These are phyloP conservation scores for Sporothrix pseudoabietina DNA, from an alignment of 2,329 filamentous ascomycete genomes.

Conservation along the genomic window DNA sequence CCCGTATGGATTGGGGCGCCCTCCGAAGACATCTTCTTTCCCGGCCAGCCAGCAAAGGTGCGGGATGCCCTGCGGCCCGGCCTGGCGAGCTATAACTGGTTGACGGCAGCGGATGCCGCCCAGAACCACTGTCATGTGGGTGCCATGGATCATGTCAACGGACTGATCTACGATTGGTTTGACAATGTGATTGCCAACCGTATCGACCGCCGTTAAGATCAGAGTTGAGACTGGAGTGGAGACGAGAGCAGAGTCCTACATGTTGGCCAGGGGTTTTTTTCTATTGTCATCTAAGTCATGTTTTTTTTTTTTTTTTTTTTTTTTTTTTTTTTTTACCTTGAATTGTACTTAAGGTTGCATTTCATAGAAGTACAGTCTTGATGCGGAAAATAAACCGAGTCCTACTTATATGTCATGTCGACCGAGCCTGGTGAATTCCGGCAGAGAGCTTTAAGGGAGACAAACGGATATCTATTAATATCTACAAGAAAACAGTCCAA, in stretches of 20 bases:
- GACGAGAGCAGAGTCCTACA: background rate
- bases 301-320: background rate
- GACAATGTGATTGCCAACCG: slow-evolving; percentile 16
- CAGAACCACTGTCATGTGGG: slow-evolving; percentile 38
- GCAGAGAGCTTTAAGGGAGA: too few species aligned
- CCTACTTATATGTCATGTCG: background rate
- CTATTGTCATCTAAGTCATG: background rate
- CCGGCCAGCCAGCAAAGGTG: slow-evolving; percentile 33
- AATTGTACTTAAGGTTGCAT: too few species aligned
- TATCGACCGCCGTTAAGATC: background rate
- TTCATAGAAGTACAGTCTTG: too few species aligned
- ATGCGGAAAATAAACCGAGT: background rate
- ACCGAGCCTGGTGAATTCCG: background rate
- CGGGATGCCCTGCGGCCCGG: slow-evolving; percentile 34
- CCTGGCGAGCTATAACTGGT: slow-evolving; percentile 33
- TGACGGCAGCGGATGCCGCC: slow-evolving; percentile 34
- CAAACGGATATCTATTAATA: background rate
- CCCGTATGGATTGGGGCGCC: slow-evolving; percentile 30
- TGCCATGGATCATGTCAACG: slow-evolving; percentile 32
- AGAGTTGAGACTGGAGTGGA: background rate
- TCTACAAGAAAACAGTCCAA: background rate
- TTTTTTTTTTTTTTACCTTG: too few species aligned
- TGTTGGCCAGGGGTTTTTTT: background rate
- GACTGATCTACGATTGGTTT: slow-evolving; percentile 37
- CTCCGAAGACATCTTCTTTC: slow-evolving; percentile 29